Evolutionary conservation across 2,329 filamentous ascomycete species (phyloP).

Genomic region (Macrophomina pseudophaseolina): DNA sequence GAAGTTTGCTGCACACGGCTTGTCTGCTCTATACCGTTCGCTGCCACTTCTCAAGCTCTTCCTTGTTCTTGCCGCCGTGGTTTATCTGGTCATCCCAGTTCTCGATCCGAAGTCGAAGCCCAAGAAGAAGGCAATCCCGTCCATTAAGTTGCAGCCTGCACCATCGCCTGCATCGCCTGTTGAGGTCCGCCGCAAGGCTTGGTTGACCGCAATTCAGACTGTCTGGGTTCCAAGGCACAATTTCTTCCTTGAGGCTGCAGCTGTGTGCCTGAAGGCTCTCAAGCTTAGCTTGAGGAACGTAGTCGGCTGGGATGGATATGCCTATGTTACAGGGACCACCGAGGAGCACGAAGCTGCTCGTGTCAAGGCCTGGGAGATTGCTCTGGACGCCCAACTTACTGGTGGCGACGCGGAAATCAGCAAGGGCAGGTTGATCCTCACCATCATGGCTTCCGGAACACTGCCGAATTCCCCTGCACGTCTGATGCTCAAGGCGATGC

Average conservation of each 20-base stretch:
- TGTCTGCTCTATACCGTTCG: conserved; percentile 28
- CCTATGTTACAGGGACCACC: conserved; percentile 77
- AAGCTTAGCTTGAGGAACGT: conserved; percentile 81
- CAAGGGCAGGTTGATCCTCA: conserved; percentile 82
- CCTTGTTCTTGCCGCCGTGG: conserved; percentile 57
- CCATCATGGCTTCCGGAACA: conserved; percentile 85
- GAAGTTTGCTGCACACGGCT: conserved; percentile 32
- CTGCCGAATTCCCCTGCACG: conserved; percentile 81
- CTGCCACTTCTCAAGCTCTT: conserved; percentile 57
- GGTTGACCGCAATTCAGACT: conserved; percentile 90
- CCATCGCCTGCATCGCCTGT: conserved; percentile 82
- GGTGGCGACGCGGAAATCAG: conserved; percentile 90
- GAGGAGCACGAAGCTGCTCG: conserved; percentile 85
- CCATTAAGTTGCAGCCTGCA: conserved; percentile 53
- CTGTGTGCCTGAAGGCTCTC: conserved; percentile 76
- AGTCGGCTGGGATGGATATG: conserved; percentile 77
- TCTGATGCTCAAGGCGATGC: conserved; percentile 89
- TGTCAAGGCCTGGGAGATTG: conserved; percentile 91
- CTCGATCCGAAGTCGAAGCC: conserved; percentile 62
- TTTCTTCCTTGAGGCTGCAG: conserved; percentile 83
- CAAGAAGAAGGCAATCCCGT: conserved; percentile 53
- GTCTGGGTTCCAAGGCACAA: conserved; percentile 90
- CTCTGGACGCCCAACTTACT: conserved; percentile 88
- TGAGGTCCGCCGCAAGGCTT: conserved; percentile 83
- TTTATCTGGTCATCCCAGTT: conserved; percentile 63